Base-by-base conservation (phyloP, 2,329 filamentous ascomycete genomes). In the Epichloe glyceriae region DNA sequence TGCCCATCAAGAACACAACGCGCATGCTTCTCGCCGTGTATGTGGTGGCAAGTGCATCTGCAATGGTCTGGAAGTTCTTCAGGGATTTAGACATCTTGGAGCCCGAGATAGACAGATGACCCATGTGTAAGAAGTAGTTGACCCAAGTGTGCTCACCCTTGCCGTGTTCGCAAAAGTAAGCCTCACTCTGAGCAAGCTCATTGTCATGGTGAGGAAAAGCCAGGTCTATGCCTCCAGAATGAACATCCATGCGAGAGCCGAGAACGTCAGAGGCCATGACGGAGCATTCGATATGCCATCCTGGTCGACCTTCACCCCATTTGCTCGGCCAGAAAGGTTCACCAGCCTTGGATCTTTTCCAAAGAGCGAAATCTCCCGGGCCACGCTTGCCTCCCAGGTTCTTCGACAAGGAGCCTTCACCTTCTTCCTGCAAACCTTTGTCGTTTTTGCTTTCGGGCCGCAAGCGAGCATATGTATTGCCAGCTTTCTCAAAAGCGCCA, bases 241-340 rank as follows among this genome's bases (percentile, higher is more conserved):
- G 91, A 50, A 96, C 87, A 64, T 97, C 91, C 73, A 97, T 89
- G 54, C 83, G 78, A 30, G 82, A 75, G 5, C 90, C 90, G 1
- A 97, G 72, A n/a, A 89, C 78, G 56, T 90, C 87, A 2, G 86
- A 91, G 0, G 90, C 89, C 91, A 97, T 96, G 15, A 89, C 89
- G 1, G 85, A 90, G 80, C 91, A 96, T 70, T 96, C 90, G 61
- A 96, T 96, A 63, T 96, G 91, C 91, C 91, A 97, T 17, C 91
- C 91, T 1, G 91, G 91, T 43, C 91, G 76, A 4, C 90, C 90
- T 51, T 82, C 75, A 4, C 91, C 89, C 90, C 91, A 97, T 3
- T 82, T 82, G 58, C 86, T 93, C 5, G 82, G 75, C 91, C 91
- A 97, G 57, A 80, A 86, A 0, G 91, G 91, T 73, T 97, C 91